Evolutionary conservation across 805 yeast species (phyloP).

Genomic region (Kurtzmaniella cleridarum): DNA sequence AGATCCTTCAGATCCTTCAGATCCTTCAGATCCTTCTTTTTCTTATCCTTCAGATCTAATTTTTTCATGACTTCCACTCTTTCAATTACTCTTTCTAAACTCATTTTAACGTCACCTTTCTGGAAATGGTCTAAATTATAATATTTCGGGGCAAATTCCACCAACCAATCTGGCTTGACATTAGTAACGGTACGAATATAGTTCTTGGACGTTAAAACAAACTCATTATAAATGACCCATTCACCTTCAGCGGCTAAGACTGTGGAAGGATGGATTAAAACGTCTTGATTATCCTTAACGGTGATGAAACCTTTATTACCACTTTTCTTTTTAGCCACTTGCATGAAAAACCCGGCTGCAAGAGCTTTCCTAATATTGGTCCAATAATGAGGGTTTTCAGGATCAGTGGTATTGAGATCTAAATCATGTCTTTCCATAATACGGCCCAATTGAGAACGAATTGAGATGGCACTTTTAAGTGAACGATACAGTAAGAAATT

Average conservation of each 20-base stretch:
- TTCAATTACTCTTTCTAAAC: conserved; percentile 55
- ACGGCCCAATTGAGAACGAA: conserved; percentile 75
- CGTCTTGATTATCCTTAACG: conserved; percentile 94
- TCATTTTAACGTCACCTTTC: conserved; percentile 67
- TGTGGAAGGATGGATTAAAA: conserved; percentile 88
- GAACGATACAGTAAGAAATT: conserved; percentile 83
- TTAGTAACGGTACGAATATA: conserved; percentile 92
- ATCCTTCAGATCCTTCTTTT: conserved; percentile 9
- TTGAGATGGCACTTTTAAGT: conserved; percentile 78
- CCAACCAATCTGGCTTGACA: conserved; percentile 87
- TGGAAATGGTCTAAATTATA: conserved; percentile 58
- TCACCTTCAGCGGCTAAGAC: conserved; percentile 84
- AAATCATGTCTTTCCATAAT: conserved; percentile 79
- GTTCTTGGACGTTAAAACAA: conserved; percentile 88
- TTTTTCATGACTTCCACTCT: conserved; percentile 42
- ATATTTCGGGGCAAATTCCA: conserved; percentile 73
- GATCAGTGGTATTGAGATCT: conserved; percentile 62
- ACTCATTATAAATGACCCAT: conserved; percentile 93
- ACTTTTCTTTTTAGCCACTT: conserved; percentile 87
- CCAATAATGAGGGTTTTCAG: conserved; percentile 56
- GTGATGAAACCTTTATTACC: conserved; percentile 77
- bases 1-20: conserved; percentile 4
- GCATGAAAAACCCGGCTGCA: conserved; percentile 95
- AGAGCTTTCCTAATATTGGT: conserved; percentile 81
- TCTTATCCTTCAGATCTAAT: conserved; percentile 12